Conservation (phyloP, 257 asterid genomes). For the Plantago major region DNA sequence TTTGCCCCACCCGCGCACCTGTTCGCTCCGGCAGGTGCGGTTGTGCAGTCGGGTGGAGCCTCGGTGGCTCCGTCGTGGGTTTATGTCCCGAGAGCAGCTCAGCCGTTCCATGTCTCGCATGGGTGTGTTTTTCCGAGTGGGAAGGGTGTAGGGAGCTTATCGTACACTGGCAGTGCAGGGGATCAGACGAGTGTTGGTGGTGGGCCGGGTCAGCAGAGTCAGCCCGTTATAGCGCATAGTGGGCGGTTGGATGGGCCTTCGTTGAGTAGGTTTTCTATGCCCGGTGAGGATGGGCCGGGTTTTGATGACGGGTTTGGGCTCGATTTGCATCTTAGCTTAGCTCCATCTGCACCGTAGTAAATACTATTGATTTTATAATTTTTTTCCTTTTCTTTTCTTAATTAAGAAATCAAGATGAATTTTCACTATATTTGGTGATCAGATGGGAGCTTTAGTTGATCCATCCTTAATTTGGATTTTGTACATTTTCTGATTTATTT, state of each 20-base stretch:
- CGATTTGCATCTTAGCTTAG: constrained; percentile 86
- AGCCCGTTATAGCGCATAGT: constrained; percentile 46
- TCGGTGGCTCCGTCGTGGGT: constrained; percentile 55
- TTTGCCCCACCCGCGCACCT: constrained; percentile 82
- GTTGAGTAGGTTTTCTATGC: constrained; percentile 58
- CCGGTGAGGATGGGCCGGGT: constrained; percentile 44
- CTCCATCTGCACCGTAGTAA: constrained; percentile 79
- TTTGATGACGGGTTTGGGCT: constrained; percentile 76
- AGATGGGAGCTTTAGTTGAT: constrained; percentile 18
- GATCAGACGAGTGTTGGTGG: constrained; percentile 52
- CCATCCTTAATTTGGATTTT: constrained; percentile 25
- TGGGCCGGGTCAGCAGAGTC: constrained; percentile 47
- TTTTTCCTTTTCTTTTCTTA: too few relatives aligned
- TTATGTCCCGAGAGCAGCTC: constrained; percentile 69
- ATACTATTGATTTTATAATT: background rate
- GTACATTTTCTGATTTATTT: constrained; percentile 51
- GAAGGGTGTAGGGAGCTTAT: constrained; percentile 39
- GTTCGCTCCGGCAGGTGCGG: constrained; percentile 47
- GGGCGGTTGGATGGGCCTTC: constrained; percentile 69
- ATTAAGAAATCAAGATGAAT: constrained; percentile 8
- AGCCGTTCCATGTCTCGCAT: constrained; percentile 66
- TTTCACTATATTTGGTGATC: constrained; percentile 14
- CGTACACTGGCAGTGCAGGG: constrained; percentile 44
- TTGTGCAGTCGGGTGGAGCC: constrained; percentile 26
- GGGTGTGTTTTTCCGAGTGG: constrained; percentile 61